These are phyloP conservation scores for Colletotrichum gigasporum DNA, from an alignment of 2,329 filamentous ascomycete species.

Conservation along the genomic window DNA sequence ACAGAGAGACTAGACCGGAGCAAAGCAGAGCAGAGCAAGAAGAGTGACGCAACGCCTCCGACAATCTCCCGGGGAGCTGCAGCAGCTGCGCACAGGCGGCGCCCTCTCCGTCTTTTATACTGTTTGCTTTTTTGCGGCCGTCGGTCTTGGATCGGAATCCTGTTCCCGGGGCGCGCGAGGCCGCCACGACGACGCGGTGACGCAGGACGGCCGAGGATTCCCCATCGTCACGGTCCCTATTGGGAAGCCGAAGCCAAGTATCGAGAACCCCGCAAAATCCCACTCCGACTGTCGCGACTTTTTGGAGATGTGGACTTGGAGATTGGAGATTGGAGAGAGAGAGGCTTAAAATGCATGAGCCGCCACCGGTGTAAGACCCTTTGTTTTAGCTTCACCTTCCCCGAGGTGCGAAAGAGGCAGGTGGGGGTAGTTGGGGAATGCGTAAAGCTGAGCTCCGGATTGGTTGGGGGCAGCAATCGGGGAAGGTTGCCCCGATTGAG, in stretches of 20 bases:
- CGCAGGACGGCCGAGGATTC: too few relatives aligned
- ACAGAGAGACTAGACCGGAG: too few relatives aligned
- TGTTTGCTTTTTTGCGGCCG: background rate
- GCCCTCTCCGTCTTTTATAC: background rate
- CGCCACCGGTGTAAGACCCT: slow-evolving; percentile 5
- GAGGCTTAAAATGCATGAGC: background rate
- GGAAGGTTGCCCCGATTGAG: background rate
- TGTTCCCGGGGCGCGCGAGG: slow-evolving; percentile 2
- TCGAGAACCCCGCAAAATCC: background rate
- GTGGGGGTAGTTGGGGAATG: background rate
- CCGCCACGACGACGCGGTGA: too few relatives aligned
- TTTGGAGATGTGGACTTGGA: slow-evolving; percentile 14
- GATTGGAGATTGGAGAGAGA: too few relatives aligned
- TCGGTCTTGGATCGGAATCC: background rate
- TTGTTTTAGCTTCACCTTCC: background rate
- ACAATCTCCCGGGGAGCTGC: too few relatives aligned
- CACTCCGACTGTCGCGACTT: background rate
- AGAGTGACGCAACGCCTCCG: background rate
- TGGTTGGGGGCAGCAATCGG: background rate
- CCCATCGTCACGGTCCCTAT: background rate
- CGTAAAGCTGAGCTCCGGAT: background rate
- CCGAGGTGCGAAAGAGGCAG: background rate
- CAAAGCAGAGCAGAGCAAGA: too few relatives aligned
- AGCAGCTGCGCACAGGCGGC: background rate
- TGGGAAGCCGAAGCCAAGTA: background rate